Conservation (phyloP, 1,139 yeast genomes). For the Saccharomycopsis hybrid region DNA sequence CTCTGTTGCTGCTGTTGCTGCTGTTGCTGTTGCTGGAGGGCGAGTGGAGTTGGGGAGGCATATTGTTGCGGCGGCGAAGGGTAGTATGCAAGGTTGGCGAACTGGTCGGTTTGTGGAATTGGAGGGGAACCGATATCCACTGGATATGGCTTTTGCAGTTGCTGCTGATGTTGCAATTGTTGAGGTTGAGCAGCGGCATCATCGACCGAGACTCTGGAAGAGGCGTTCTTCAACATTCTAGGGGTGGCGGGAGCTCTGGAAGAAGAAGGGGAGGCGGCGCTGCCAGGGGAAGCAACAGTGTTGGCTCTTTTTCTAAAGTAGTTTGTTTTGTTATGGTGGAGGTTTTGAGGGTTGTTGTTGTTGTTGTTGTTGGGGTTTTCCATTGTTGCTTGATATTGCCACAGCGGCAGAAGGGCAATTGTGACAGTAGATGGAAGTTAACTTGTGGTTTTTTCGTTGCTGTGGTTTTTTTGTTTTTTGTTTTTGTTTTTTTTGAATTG, state of each 20-base stretch:
- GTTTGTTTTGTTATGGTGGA: background rate
- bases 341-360: conserved; percentile 1
- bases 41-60: conserved; percentile 18
- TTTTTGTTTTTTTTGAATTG: no score
- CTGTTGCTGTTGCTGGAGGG: conserved; percentile 2
- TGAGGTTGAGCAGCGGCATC: conserved; percentile 20
- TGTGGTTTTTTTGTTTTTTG: no score
- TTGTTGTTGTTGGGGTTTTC: conserved; percentile 1
- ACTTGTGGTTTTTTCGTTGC: no score
- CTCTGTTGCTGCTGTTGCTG: background rate
- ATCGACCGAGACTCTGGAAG: conserved; percentile 13
- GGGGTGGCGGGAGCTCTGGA: conserved; percentile 64
- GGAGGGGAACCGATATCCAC: conserved; percentile 15
- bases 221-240: conserved; percentile 62
- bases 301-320: conserved; percentile 14
- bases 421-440: no score
- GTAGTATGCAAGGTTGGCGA: conserved; percentile 20
- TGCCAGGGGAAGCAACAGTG: conserved; percentile 13
- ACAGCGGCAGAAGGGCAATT: no score
- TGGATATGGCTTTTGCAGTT: conserved; percentile 17
- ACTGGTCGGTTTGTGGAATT: conserved; percentile 15
- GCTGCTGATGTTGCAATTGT: conserved; percentile 21
- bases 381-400: background rate
- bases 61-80: conserved; percentile 22
- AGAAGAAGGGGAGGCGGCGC: conserved; percentile 1